Percentiles rank a stretch among this genome's conserved stretches.
These are phyloP conservation scores for Fusarium pseudograminearum DNA, from an alignment of 2,329 filamentous ascomycete species.

Conservation along the genomic window DNA sequence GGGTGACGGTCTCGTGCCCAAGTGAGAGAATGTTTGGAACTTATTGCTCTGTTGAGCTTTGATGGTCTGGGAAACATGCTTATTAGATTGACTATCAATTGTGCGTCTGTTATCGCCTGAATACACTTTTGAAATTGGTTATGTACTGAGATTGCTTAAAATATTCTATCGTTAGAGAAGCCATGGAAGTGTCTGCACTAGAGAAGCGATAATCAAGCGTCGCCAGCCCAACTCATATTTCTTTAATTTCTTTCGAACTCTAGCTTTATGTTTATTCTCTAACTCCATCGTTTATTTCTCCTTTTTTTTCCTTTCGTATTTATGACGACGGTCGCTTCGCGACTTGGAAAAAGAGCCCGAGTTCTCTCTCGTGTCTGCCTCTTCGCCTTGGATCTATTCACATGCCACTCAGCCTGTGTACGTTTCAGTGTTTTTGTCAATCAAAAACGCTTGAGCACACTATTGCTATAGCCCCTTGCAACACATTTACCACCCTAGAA, in stretches of 20 bases:
- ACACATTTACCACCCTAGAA: not conserved
- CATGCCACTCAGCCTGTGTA: not conserved
- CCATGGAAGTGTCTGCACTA: not conserved
- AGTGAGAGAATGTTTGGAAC: no score
- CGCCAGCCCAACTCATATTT: not conserved
- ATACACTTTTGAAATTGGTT: not conserved
- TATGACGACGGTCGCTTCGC: no score
- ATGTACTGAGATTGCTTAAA: not conserved
- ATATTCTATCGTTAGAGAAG: not conserved
- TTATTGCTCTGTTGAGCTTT: not conserved
- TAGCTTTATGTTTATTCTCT: not conserved
- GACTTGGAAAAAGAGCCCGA: not conserved
- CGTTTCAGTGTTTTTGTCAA: conserved; percentile 13
- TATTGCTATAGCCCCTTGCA: conserved; percentile 9
- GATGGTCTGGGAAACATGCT: not conserved
- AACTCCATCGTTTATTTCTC: not conserved
- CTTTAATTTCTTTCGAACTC: not conserved
- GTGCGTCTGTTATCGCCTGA: not conserved
- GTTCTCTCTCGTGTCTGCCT: not conserved
- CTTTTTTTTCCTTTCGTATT: not conserved
- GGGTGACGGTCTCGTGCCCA: conserved; percentile 10
- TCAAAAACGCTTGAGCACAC: not conserved
- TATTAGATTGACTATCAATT: no score
- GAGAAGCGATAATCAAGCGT: not conserved
- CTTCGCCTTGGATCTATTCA: not conserved